Evolutionary conservation across 208 protist species (phyloP).

Genomic region (Leishmania tropica): DNA sequence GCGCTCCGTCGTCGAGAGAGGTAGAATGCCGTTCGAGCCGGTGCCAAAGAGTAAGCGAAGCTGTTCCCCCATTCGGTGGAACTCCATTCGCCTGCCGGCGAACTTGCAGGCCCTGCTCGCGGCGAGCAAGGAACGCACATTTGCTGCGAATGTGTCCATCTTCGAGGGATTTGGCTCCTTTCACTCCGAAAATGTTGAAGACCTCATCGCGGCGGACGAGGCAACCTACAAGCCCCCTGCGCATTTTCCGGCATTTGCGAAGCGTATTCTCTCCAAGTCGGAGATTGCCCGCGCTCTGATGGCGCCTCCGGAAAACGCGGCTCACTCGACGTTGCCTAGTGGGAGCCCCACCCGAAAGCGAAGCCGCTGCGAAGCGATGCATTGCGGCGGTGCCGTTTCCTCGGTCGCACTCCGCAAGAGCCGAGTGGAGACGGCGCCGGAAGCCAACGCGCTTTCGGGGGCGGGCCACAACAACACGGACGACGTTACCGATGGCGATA

Average conservation of each 20-base stretch:
- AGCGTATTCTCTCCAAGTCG: slow-evolving; percentile 36
- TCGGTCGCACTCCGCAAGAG: slow-evolving; percentile 2
- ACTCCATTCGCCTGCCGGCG: slow-evolving; percentile 26
- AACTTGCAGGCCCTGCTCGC: slow-evolving; percentile 37
- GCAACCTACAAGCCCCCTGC: slow-evolving; percentile 55
- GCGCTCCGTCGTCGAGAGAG: background rate
- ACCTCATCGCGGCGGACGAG: slow-evolving; percentile 54
- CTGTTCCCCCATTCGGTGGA: slow-evolving; percentile 39
- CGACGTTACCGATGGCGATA: background rate
- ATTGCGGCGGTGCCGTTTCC: slow-evolving; percentile 8
- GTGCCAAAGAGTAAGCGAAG: background rate
- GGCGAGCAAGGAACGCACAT: slow-evolving; percentile 21
- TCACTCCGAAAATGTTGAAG: slow-evolving; percentile 91
- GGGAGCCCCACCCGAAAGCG: slow-evolving; percentile 4
- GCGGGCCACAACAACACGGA: slow-evolving; percentile 10
- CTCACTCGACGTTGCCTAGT: background rate
- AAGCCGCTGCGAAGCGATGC: slow-evolving; percentile 4
- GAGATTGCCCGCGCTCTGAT: slow-evolving; percentile 33
- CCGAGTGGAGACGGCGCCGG: slow-evolving; percentile 6
- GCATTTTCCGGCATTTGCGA: slow-evolving; percentile 48
- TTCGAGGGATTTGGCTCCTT: slow-evolving; percentile 94
- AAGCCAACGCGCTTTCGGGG: background rate
- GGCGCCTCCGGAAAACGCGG: background rate
- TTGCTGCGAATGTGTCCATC: slow-evolving; percentile 34
- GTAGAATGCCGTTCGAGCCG: slow-evolving; percentile 5